Base-by-base conservation (phyloP, 306 rosid species). In the Abrus pulchellus region DNA sequence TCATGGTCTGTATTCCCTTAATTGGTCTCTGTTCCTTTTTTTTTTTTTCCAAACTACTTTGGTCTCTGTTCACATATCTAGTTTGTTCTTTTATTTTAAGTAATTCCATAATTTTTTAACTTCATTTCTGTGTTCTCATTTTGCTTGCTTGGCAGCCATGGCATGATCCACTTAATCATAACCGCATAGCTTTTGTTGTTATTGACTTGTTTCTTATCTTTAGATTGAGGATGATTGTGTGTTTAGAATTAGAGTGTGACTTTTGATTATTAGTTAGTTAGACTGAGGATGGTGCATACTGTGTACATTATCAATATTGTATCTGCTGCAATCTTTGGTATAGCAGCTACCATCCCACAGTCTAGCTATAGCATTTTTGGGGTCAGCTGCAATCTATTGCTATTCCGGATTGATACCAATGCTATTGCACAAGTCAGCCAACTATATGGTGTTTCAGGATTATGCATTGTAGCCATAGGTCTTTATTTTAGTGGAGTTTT, bases 391-490 rank as follows among this genome's bases (percentile, higher is more conserved):
- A 8, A 29, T 8, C n/a, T 40, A 2, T 9, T 6, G 4, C 44
- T 7, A 54, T 20, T 54, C 12, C 12, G 14, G 33, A 10, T 72
- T 36, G 40, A 72, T 20, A 52, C 68, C 41, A 59, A 60, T 61
- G 52, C 9, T 34, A 62, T 62, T 74, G 44, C 20, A 44, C 34
- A 56, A 45, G 41, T 27, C 13, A 47, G 71, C 73, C 68, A 33
- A 29, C 6, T 45, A 41, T 14, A 10, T 20, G 44, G 78, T 43
- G 14, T 68, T 49, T 34, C n/a, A 9, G 55, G 49, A 41, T 47
- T 30, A 28, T 68, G 36, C 34, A 12, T 64, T 13, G 27, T 57
- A 3, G 7, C 13, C 7, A 38, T 4, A 20, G 67, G 27, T 68
- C 14, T 57, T 33, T 64, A 6, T 70, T 63, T 68, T 20, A 63